Evolutionary conservation across 805 yeast species (phyloP).

Genomic region (Kodamaea kakaduensis): DNA sequence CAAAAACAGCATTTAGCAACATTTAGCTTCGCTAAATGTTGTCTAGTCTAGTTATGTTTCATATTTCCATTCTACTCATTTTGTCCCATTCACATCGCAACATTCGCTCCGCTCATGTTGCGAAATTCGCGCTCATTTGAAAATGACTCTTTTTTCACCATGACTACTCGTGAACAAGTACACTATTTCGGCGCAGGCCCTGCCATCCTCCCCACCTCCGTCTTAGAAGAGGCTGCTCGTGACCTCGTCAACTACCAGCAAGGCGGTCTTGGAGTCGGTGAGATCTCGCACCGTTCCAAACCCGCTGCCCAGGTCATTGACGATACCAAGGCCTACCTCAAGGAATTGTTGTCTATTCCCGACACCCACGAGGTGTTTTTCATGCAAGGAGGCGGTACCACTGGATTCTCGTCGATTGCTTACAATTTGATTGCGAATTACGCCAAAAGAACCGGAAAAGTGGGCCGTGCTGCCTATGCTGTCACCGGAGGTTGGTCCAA

Average conservation of each 20-base stretch:
- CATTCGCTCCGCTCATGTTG: too few species aligned
- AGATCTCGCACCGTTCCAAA: conserved; percentile 90
- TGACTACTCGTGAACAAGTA: conserved; percentile 60
- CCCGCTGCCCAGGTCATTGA: conserved; percentile 77
- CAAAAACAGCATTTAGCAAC: too few species aligned
- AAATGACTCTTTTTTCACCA: too few species aligned
- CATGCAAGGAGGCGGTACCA: conserved; percentile 97
- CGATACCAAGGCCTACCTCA: conserved; percentile 65
- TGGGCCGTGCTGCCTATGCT: conserved; percentile 80
- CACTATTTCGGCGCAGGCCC: conserved; percentile 99
- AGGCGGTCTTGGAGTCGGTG: conserved; percentile 86
- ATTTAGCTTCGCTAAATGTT: too few species aligned
- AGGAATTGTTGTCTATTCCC: conserved; percentile 67
- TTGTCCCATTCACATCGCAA: not conserved
- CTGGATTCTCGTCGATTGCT: conserved; percentile 86
- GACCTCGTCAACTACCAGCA: conserved; percentile 72
- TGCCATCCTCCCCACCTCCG: conserved; percentile 80
- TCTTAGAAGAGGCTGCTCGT: conserved; percentile 80
- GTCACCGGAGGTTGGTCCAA: conserved; percentile 94
- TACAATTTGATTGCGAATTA: conserved; percentile 76
- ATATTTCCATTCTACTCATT: conserved; percentile 1
- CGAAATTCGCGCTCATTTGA: not conserved
- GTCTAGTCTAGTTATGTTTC: not conserved
- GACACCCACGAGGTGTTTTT: conserved; percentile 93
- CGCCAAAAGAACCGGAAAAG: conserved; percentile 66